Evolutionary conservation across 2,329 filamentous ascomycete genomes (phyloP).

Genomic region (Scopulariopsis brevicaulis): DNA sequence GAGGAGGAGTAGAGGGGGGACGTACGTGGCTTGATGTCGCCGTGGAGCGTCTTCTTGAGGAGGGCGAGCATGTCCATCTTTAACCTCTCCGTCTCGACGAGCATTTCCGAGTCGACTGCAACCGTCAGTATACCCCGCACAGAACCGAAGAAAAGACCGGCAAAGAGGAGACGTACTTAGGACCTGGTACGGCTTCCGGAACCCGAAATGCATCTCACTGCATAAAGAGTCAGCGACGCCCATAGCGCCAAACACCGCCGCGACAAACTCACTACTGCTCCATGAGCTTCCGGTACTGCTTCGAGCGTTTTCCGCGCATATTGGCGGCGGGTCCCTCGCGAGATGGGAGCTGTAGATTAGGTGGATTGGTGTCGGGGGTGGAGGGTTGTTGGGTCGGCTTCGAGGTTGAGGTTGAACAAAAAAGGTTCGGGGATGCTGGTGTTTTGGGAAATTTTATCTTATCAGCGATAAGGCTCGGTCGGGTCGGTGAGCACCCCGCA

Average conservation of each 20-base stretch:
- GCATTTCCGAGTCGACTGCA: slow-evolving; percentile 70
- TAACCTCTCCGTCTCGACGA: slow-evolving; percentile 69
- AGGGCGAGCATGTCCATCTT: slow-evolving; percentile 80
- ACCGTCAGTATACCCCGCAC: slow-evolving; percentile 1
- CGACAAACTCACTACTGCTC: slow-evolving; percentile 68
- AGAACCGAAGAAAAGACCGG: not conserved
- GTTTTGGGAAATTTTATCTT: slow-evolving; percentile 4
- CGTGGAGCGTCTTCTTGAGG: slow-evolving; percentile 69
- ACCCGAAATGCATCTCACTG: slow-evolving; percentile 47
- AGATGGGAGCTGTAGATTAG: not conserved
- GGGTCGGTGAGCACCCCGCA: slow-evolving; percentile 1
- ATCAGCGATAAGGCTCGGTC: slow-evolving; percentile 3
- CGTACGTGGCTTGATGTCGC: slow-evolving; percentile 65
- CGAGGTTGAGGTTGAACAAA: not conserved
- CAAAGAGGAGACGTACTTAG: slow-evolving; percentile 38
- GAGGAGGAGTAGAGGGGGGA: not conserved
- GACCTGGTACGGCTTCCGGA: slow-evolving; percentile 90
- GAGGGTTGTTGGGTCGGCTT: not conserved
- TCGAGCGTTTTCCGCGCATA: slow-evolving; percentile 40
- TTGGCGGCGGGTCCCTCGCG: slow-evolving; percentile 11
- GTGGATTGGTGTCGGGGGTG: not conserved
- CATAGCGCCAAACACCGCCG: not conserved
- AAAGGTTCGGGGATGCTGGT: not conserved
- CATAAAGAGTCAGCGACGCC: not conserved
- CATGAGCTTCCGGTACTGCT: slow-evolving; percentile 71